Percentiles rank a stretch among this genome's conserved stretches.
Evolutionary conservation across 768 basidiomycete genomes (phyloP).

Genomic region (Russula dissimulans): DNA sequence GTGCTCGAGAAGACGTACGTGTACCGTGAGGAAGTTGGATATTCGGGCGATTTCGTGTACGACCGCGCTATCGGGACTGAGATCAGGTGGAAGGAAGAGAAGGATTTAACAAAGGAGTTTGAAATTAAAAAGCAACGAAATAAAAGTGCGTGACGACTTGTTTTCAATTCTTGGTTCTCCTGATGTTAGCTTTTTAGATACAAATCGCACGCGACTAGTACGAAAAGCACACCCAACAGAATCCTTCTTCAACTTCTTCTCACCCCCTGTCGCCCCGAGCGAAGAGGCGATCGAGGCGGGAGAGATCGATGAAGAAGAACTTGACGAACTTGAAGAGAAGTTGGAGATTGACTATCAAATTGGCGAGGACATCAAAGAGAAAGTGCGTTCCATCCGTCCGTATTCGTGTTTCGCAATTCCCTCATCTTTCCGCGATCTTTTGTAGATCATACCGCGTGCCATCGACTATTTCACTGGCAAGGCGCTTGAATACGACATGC

Average conservation of each 20-base stretch:
- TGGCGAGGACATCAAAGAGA: conserved; percentile 96
- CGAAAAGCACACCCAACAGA: conserved; percentile 85
- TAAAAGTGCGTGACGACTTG: conserved; percentile 55
- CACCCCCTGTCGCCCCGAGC: conserved; percentile 63
- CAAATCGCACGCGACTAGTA: conserved; percentile 73
- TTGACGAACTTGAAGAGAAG: conserved; percentile 87
- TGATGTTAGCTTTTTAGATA: conserved; percentile 38
- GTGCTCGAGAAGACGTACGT: conserved; percentile 88
- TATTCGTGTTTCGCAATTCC: neutral
- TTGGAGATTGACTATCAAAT: conserved; percentile 97
- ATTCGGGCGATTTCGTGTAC: conserved; percentile 93
- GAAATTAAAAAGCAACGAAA: conserved; percentile 99
- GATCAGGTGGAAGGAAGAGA: conserved; percentile 97
- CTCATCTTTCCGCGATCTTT: neutral
- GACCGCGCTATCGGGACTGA: conserved; percentile 86
- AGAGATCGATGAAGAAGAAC: conserved; percentile 74
- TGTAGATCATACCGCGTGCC: conserved; percentile 85
- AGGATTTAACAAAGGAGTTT: conserved; percentile 93
- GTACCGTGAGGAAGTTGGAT: conserved; percentile 89
- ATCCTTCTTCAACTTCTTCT: conserved; percentile 99
- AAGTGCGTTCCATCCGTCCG: conserved; percentile 39
- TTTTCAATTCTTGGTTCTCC: neutral
- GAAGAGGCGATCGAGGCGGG: conserved; percentile 58
- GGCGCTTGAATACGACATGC: conserved; percentile 73
- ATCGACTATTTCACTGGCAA: conserved; percentile 98